Evolutionary conservation across 106 monocot genomes (phyloP).

Genomic region (Allium fistulosum): DNA sequence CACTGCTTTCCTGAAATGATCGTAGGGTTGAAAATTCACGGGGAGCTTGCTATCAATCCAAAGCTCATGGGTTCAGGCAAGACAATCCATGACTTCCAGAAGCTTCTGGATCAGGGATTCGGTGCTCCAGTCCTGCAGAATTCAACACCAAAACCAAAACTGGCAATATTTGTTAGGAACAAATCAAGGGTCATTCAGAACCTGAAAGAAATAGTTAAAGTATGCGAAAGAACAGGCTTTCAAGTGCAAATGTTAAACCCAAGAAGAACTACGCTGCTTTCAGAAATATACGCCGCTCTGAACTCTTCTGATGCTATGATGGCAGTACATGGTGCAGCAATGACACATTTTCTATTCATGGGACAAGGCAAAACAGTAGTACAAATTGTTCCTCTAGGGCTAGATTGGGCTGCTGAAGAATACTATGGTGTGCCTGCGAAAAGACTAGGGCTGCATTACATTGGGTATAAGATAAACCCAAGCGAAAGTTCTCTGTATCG

Average conservation of each 20-base stretch:
- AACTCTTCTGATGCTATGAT: conserved; percentile 53
- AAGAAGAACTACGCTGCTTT: conserved; percentile 28
- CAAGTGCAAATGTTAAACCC: conserved; percentile 36
- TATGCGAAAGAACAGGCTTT: conserved; percentile 40
- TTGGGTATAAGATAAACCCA: conserved; percentile 46
- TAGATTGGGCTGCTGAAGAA: conserved; percentile 74
- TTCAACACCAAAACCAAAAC: conserved; percentile 20
- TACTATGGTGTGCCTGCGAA: conserved; percentile 74
- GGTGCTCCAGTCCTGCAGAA: background rate
- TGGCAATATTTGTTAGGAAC: conserved; percentile 48
- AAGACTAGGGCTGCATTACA: conserved; percentile 55
- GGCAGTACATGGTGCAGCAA: conserved; percentile 83
- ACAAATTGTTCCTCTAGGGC: conserved; percentile 75
- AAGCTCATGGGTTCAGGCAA: conserved; percentile 61
- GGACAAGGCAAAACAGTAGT: conserved; percentile 45
- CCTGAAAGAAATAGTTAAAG: conserved; percentile 24
- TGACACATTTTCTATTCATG: conserved; percentile 87
- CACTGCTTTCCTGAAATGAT: conserved; percentile 86
- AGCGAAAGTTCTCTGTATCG: conserved; percentile 63
- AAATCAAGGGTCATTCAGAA: conserved; percentile 46
- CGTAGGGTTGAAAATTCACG: conserved; percentile 71
- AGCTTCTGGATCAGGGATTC: conserved; percentile 33
- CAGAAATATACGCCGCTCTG: conserved; percentile 37
- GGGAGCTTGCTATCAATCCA: conserved; percentile 66
- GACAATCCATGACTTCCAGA: conserved; percentile 51